Base-by-base conservation (phyloP, 257 asterid genomes). In the Datura wrightii region DNA sequence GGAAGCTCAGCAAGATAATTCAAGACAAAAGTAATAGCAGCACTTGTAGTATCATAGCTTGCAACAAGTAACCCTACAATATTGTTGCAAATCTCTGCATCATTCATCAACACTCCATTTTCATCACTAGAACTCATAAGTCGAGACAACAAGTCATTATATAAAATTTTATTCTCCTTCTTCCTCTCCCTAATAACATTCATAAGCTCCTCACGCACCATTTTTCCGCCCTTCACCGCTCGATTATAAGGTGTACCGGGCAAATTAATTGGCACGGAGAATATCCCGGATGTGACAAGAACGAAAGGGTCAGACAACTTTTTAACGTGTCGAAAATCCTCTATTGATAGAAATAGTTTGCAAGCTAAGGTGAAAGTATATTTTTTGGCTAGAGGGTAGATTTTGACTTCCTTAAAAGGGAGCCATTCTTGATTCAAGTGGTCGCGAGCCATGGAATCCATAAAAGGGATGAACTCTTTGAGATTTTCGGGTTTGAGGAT, bases 1-100 rank as follows among this genome's bases (percentile, higher is more conserved):
- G 85, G 87, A 62, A 84, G 86, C 83, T 87, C 84, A 14, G 87
- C 84, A 39, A 87, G 83, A 24, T 58, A 72, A 7, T 87, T 87
- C 80, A 87, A 41, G 39, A 66, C 81, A 53, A 83, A 76, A 9
- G 86, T 62, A 18, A 84, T 58, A 44, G 85, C 76, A 8, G 84
- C 69, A 65, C 84, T 87, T 31, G 84, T 87, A 0, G 85, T 60
- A 50, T 84, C 85, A 19, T 84, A 84, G 65, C 87, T 84, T n/a
- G 85, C 84, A n/a, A 81, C 63, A 1, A 81, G 62, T n/a, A 74
- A 15, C 19, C 85, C 71, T 10, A 80, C 10, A 4, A 87, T 48
- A 62, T 80, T 71, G 39, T 71, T 52, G 31, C 44, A 83, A 15
- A 87, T 87, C 52, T 84, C 85, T 37, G 50, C 67, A 13, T 84